Evolutionary conservation across 75 land plant genomes (phyloP).

Genomic region (Larix kaempferi): DNA sequence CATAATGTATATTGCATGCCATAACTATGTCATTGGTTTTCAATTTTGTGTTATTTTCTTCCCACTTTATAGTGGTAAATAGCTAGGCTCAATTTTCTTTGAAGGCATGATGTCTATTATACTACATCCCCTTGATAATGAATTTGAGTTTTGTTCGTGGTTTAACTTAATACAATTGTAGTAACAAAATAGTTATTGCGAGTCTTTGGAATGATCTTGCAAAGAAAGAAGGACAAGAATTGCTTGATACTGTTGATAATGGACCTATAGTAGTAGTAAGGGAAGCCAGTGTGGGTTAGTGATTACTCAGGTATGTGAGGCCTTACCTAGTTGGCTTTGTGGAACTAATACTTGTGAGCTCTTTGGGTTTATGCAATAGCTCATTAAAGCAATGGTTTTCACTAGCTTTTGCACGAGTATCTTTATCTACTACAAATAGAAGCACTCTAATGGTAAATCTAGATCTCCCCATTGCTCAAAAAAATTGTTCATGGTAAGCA

Average conservation of each 20-base stretch:
- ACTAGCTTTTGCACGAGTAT: conserved; percentile 51
- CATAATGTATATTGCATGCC: not conserved
- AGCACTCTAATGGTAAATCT: conserved; percentile 73
- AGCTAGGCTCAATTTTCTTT: too few species aligned
- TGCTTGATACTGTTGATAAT: conserved; percentile 61
- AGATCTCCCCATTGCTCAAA: conserved; percentile 65
- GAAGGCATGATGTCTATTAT: not conserved
- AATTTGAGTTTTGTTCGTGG: not conserved
- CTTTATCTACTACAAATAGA: conserved; percentile 64
- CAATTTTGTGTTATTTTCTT: not conserved
- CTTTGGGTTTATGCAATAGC: not conserved
- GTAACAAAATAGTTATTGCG: conserved; percentile 73
- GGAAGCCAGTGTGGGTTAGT: conserved; percentile 66
- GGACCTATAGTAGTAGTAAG: conserved; percentile 73
- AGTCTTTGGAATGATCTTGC: conserved; percentile 90
- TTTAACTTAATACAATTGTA: conserved; percentile 14
- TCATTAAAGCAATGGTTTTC: not conserved
- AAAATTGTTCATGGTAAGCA: conserved; percentile 69
- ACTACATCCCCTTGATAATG: not conserved
- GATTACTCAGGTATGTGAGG: conserved; percentile 72
- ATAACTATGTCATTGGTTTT: too few species aligned
- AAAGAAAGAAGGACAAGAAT: conserved; percentile 61
- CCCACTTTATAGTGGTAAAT: not conserved
- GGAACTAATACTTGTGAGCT: not conserved
- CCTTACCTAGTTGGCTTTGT: not conserved